Conservation (phyloP, 2,329 filamentous ascomycete genomes). For the Metarhizium sp. region DNA sequence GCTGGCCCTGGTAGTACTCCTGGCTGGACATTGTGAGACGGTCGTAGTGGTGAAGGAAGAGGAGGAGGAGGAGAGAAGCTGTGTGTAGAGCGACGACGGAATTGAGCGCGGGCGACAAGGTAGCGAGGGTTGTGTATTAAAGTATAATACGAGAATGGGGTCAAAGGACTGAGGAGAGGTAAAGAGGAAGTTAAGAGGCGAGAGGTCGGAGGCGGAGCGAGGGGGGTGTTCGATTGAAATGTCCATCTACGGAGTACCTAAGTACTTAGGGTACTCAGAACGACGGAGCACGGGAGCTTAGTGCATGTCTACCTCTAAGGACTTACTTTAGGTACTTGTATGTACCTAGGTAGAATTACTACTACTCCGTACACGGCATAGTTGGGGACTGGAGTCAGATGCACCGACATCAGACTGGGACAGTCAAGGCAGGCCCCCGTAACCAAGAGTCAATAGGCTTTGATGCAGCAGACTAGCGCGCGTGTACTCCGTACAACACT, state of each 20-base stretch:
- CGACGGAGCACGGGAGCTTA: no score
- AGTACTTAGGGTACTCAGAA: not conserved
- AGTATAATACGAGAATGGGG: not conserved
- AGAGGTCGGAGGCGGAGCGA: not conserved
- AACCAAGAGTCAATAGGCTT: not conserved
- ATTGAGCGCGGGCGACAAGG: not conserved
- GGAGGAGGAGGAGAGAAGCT: not conserved
- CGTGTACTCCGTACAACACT: not conserved
- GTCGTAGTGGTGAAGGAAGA: not conserved
- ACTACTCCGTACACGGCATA: no score
- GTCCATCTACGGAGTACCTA: not conserved
- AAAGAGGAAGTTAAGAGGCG: not conserved
- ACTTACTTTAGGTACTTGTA: no score
- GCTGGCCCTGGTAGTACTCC: slow-evolving; percentile 29
- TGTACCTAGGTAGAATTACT: no score
- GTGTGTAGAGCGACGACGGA: not conserved
- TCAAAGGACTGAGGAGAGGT: not conserved
- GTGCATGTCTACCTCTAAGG: no score
- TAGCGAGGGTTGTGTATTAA: not conserved
- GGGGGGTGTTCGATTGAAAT: not conserved
- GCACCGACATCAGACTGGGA: no score
- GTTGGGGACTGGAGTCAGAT: no score
- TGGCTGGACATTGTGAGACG: slow-evolving; percentile 27
- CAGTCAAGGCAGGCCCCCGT: not conserved
- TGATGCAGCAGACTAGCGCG: not conserved